These are phyloP conservation scores for Kitagawia praeruptora DNA, from an alignment of 129 eudicot species.

Conservation along the genomic window DNA sequence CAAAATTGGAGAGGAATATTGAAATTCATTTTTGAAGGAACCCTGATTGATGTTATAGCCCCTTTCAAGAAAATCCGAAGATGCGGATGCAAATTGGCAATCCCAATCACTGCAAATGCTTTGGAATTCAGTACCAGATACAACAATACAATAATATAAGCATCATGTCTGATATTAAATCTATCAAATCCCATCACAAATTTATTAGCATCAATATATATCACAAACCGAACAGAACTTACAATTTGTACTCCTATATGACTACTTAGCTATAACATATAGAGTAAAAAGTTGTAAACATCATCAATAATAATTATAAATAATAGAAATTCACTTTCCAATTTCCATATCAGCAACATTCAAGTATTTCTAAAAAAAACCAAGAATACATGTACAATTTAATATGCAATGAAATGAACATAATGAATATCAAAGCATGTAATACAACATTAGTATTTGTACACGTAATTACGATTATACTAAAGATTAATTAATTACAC, in stretches of 20 bases:
- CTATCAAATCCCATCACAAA: not conserved
- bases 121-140: conserved; percentile 1
- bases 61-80: conserved; percentile 21
- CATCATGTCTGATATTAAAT: not conserved
- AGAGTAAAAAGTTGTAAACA: not conserved
- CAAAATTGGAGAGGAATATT: conserved; percentile 18
- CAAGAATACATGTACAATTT: not conserved
- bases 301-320: not conserved
- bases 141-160: not conserved
- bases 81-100: conserved; percentile 21
- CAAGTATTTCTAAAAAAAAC: not conserved
- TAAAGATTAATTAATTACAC: not conserved
- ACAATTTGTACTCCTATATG: not conserved
- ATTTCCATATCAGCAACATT: not conserved
- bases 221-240: not conserved
- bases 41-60: conserved; percentile 18
- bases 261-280: not conserved
- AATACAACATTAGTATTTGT: too few relatives aligned
- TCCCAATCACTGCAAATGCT: conserved; percentile 51
- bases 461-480: too few relatives aligned
- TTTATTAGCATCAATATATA: not conserved
- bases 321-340: not conserved
- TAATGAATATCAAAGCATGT: not conserved
- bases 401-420: not conserved
- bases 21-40: conserved; percentile 27